phyloP scores from a whole-genome alignment of 768 basidiomycete species.

The Clathrus columnatus region DNA sequence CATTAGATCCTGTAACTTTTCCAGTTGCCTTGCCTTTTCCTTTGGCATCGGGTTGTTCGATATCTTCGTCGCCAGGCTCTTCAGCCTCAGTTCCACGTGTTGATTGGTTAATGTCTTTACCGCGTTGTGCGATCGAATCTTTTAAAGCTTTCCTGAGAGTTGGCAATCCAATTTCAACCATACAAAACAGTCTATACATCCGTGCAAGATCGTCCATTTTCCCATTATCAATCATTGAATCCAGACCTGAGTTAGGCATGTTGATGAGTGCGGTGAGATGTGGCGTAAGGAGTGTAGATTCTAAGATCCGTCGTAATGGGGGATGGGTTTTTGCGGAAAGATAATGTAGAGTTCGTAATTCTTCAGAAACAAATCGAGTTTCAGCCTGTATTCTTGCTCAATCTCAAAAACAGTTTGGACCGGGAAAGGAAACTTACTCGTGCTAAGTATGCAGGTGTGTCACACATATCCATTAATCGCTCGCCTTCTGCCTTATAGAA shows the following conservation, averaged over 20 bases:
- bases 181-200: conserved; percentile 65
- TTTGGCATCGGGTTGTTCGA: conserved; percentile 36
- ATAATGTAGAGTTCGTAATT: conserved; percentile 78
- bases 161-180: conserved; percentile 57
- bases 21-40: conserved; percentile 39
- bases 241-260: conserved; percentile 78
- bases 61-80: conserved; percentile 27
- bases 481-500: conserved; percentile 78
- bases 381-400: conserved; percentile 48
- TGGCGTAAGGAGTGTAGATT: conserved; percentile 65
- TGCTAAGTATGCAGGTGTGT: conserved; percentile 74
- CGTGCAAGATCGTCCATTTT: conserved; percentile 69
- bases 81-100: conserved; percentile 30
- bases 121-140: conserved; percentile 62
- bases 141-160: conserved; percentile 60
- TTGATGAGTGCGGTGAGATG: conserved; percentile 69
- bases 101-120: conserved; percentile 68
- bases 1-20: conserved; percentile 33
- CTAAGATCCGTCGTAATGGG: conserved; percentile 66
- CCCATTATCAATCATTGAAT: conserved; percentile 77
- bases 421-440: conserved; percentile 47
- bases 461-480: conserved; percentile 59
- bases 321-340: conserved; percentile 64
- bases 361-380: conserved; percentile 71
- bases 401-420: not conserved